These are phyloP conservation scores for Tetrahymena thermophila DNA, from an alignment of 73 alveolate species.

Conservation along the genomic window DNA sequence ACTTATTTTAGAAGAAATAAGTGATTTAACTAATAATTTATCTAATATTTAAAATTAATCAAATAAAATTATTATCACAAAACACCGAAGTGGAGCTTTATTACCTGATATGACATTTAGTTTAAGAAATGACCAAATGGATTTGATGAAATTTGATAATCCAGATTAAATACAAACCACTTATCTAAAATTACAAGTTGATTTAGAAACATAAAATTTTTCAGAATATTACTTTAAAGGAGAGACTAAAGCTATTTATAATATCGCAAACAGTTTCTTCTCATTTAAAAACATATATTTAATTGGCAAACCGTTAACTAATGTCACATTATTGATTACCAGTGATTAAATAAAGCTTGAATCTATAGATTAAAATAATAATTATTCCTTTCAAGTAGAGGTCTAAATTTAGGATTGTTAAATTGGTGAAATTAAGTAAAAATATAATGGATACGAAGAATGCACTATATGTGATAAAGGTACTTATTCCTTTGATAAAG, in stretches of 20 bases:
- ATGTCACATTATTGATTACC: no score
- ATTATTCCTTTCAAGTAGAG: background rate
- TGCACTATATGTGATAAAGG: conserved; percentile 19
- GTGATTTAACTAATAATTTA: background rate
- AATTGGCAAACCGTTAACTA: background rate
- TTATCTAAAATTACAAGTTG: background rate
- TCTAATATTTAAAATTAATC: no score
- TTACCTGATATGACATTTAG: background rate
- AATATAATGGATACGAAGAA: background rate
- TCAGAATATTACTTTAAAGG: background rate
- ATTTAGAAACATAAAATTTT: background rate
- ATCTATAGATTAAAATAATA: no score
- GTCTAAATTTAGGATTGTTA: background rate
- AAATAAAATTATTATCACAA: no score
- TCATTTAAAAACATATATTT: no score
- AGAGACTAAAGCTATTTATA: background rate
- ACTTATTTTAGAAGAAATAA: background rate
- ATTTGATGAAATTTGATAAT: background rate
- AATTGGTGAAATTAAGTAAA: background rate
- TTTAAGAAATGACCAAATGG: background rate
- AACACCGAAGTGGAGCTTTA: background rate
- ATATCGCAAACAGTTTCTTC: background rate
- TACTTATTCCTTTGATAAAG: background rate
- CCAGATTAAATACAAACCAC: background rate
- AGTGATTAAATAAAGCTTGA: background rate